Conservation (phyloP, 148 eudicot species). For the Rhododendron ferrugineum region DNA sequence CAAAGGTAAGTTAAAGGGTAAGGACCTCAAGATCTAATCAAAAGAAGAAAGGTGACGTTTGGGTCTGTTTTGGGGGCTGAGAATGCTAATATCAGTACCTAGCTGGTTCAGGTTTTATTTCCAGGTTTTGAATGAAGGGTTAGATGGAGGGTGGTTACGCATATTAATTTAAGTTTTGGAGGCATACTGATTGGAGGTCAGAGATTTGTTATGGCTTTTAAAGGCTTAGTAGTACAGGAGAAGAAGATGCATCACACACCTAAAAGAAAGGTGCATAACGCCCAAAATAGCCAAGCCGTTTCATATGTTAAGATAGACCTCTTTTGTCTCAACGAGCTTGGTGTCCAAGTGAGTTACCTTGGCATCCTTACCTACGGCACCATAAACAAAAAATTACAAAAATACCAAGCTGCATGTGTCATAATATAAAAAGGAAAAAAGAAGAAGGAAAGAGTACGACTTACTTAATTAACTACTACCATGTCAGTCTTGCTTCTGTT, state of each 20-base stretch:
- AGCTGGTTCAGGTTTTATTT: neutral
- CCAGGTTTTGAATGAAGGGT: no score
- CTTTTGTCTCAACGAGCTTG: neutral
- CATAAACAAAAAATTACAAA: neutral
- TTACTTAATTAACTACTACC: neutral
- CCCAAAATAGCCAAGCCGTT: neutral
- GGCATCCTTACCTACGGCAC: neutral
- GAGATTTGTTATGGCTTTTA: neutral
- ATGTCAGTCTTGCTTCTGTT: neutral
- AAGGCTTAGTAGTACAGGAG: neutral
- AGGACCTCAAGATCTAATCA: neutral
- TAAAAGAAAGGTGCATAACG: neutral
- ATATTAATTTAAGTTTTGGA: neutral
- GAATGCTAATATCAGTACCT: neutral
- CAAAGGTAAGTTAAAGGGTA: neutral
- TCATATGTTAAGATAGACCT: neutral
- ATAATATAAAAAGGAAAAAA: neutral
- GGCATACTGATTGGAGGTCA: neutral
- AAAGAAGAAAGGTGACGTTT: neutral
- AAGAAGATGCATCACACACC: neutral
- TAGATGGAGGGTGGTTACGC: no score
- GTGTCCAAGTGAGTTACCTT: neutral
- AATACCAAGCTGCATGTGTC: neutral
- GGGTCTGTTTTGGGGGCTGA: neutral
- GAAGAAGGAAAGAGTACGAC: neutral